Evolutionary conservation across 2,329 filamentous ascomycete species (phyloP).

Genomic region (Botryotinia convoluta): DNA sequence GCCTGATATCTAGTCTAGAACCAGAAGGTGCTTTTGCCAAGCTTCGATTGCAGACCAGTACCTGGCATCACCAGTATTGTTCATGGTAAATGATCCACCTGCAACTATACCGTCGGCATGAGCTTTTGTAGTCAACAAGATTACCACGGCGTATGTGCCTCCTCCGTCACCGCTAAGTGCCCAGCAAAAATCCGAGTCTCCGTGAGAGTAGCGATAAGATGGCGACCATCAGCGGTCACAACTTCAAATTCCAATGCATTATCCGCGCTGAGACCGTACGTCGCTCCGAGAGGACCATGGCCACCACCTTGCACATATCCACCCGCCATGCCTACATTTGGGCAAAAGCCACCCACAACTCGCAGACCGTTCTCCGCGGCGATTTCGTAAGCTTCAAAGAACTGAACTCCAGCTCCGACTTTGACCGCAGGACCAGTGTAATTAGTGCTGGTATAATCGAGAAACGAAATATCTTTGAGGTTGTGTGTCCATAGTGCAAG

Average conservation of each 20-base stretch:
- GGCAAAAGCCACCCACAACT: background rate
- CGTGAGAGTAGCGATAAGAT: background rate
- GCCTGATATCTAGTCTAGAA: background rate
- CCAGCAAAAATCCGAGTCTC: slow-evolving; percentile 1
- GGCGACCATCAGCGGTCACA: slow-evolving; percentile 3
- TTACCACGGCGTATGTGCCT: background rate
- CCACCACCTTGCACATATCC: slow-evolving; percentile 4
- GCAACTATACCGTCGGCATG: background rate
- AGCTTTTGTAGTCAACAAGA: background rate
- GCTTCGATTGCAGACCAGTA: background rate
- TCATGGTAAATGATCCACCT: slow-evolving; percentile 1
- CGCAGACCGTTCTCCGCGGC: background rate
- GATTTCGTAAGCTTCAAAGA: background rate
- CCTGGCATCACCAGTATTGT: background rate
- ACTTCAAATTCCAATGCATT: slow-evolving; percentile 7
- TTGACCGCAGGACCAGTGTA: background rate
- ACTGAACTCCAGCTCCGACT: slow-evolving; percentile 3
- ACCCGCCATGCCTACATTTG: background rate
- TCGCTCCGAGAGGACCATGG: background rate
- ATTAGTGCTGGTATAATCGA: background rate
- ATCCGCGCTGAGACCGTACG: slow-evolving; percentile 3
- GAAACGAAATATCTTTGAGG: background rate
- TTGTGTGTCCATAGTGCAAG: slow-evolving; percentile 10
- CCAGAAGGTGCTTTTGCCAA: background rate
- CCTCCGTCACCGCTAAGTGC: background rate